Conservation (phyloP, 2,329 filamentous ascomycete species). For the Claviceps pazoutovae region DNA sequence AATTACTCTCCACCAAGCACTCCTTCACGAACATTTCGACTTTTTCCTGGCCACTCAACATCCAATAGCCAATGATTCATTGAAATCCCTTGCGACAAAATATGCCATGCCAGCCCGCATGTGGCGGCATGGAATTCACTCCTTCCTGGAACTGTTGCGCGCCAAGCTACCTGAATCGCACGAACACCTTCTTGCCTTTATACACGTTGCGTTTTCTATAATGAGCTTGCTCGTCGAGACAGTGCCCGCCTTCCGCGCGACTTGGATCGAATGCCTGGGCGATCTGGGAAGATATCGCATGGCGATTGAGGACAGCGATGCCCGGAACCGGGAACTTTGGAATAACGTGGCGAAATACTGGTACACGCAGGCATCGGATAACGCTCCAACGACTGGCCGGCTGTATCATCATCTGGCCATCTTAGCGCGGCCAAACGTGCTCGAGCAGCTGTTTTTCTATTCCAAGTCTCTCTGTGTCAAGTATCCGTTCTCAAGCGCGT, state of each 20-base stretch:
- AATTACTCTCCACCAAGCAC: constrained; percentile 65
- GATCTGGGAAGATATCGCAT: constrained; percentile 74
- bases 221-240: constrained; percentile 80
- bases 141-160: constrained; percentile 63
- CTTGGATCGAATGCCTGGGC: constrained; percentile 87
- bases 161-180: constrained; percentile 61
- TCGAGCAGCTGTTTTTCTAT: constrained; percentile 63
- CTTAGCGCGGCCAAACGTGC: constrained; percentile 51
- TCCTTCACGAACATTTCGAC: constrained; percentile 72
- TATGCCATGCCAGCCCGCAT: constrained; percentile 87
- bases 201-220: constrained; percentile 81
- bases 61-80: constrained; percentile 54
- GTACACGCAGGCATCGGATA: constrained; percentile 74
- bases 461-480: constrained; percentile 55
- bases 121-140: constrained; percentile 89
- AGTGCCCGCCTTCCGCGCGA: constrained; percentile 68
- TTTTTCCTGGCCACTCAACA: constrained; percentile 83
- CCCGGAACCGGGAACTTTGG: constrained; percentile 67
- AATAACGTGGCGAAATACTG: constrained; percentile 65
- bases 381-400: constrained; percentile 58
- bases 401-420: constrained; percentile 85
- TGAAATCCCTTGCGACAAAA: constrained; percentile 58
- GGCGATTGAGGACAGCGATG: constrained; percentile 78
- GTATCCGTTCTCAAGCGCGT: constrained; percentile 51
- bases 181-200: constrained; percentile 84